A percentile compares a stretch with the other conserved stretches of the same genome.
phyloP scores from a whole-genome alignment of 1,139 yeast genomes.

The Kluyveromyces marxianus region DNA sequence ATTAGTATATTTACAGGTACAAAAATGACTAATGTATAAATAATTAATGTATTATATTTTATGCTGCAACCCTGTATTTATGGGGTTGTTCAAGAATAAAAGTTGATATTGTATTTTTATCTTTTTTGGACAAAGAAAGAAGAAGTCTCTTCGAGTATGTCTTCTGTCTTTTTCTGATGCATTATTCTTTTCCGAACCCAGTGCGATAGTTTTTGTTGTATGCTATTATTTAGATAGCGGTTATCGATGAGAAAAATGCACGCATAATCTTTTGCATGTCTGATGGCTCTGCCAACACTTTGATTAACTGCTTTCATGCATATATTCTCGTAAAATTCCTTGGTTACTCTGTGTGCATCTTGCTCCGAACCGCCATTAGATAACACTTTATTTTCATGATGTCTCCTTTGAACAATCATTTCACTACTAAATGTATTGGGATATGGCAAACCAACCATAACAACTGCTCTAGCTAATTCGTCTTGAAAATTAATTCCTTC shows the following conservation, averaged over 20 bases:
- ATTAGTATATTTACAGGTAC: constrained; percentile 28
- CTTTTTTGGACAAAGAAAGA: constrained; percentile 15
- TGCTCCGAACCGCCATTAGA: constrained; percentile 21
- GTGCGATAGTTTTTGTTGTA: constrained; percentile 58
- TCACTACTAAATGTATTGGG: constrained; percentile 86
- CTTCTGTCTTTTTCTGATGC: constrained; percentile 10
- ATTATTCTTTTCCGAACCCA: constrained; percentile 59
- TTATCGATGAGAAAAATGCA: constrained; percentile 63
- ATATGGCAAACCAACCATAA: constrained; percentile 85
- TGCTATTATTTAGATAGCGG: constrained; percentile 44
- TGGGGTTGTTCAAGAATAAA: not conserved
- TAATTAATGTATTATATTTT: constrained; percentile 1
- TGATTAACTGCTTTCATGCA: constrained; percentile 93
- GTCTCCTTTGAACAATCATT: constrained; percentile 62
- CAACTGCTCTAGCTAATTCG: constrained; percentile 75
- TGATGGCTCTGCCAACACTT: constrained; percentile 85
- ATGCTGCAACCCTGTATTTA: not conserved
- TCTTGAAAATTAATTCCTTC: constrained; percentile 93
- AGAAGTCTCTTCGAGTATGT: constrained; percentile 16
- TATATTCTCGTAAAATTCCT: constrained; percentile 63
- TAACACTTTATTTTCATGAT: constrained; percentile 43
- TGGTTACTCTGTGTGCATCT: constrained; percentile 27
- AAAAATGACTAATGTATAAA: constrained; percentile 10
- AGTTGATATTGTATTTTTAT: not conserved
- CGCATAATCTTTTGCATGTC: constrained; percentile 79